These are phyloP conservation scores for Haplosporangium sp. DNA, from an alignment of 371 early-diverging fungal genomes.

Conservation along the genomic window DNA sequence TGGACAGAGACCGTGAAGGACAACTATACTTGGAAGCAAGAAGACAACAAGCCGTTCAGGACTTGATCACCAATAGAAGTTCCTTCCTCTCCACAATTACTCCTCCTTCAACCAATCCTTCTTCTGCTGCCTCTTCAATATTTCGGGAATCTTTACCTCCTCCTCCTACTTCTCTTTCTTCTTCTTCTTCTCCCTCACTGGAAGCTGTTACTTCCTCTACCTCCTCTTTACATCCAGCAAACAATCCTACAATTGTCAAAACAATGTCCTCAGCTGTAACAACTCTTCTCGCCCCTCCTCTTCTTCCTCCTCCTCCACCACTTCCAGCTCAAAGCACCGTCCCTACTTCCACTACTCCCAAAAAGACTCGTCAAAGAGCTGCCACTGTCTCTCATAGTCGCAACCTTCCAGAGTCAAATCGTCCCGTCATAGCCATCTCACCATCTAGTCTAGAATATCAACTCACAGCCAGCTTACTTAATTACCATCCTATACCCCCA, in stretches of 20 bases:
- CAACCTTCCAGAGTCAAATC: not conserved
- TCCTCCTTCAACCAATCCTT: constrained; percentile 46
- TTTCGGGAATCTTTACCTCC: constrained; percentile 18
- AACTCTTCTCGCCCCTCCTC: no score
- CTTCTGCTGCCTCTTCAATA: constrained; percentile 49
- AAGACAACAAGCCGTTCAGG: constrained; percentile 34
- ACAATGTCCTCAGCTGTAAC: not conserved
- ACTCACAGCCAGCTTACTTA: constrained; percentile 45
- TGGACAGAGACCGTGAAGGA: constrained; percentile 52
- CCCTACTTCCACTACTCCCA: not conserved
- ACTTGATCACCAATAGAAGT: constrained; percentile 40
- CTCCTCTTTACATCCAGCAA: not conserved
- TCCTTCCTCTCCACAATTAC: constrained; percentile 57
- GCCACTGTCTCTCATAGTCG: constrained; percentile 20
- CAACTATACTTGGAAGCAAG: constrained; percentile 49
- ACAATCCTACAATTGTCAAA: not conserved
- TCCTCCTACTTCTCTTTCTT: not conserved
- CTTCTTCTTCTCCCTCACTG: not conserved
- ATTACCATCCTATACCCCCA: constrained; percentile 6
- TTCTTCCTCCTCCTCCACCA: not conserved
- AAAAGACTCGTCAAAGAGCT: constrained; percentile 29
- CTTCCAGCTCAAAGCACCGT: no score
- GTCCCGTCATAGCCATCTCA: constrained; percentile 24
- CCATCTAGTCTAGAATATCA: constrained; percentile 55
- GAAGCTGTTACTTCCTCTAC: not conserved